Base-by-base conservation (phyloP, 2,329 filamentous ascomycete genomes). In the Fusarium citri region DNA sequence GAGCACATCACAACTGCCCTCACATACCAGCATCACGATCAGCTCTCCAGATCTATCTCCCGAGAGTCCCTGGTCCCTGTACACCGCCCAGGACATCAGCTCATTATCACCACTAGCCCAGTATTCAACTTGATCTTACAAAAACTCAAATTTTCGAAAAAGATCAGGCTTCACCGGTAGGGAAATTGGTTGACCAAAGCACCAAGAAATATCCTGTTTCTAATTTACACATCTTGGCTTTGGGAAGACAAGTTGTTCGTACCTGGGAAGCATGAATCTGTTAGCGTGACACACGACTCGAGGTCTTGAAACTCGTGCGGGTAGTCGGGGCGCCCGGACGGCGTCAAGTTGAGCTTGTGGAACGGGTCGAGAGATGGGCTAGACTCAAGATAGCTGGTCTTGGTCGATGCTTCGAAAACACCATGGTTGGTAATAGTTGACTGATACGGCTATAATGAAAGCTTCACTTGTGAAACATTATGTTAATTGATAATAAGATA, bases 281-380 rank as follows among this genome's bases (percentile, higher is more conserved):
- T 57, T 72, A 72, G 69, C 61, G 65, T 53, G 48, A 46, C 23
- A 45, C 60, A 49, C 56, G 56, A 71, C 59, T 62, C 68, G 26
- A 49, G 31, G 25, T 49, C 42, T 48, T 56, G 50, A 57, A 63
- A 60, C 66, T 48, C 30, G 28, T 55, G 31, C 53, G 55, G 23
- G 42, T 46, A 59, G 37, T 68, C 66, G 53, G 62, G 28, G 49
- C 23, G 30, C 34, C 62, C 54, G 62, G 66, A 53, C 63, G 61
- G 48, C 30, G 22, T 66, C 25, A 56, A 31, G 37, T 41, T 59
- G 22, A 56, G 65, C 46, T 59, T 55, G 51, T 45, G 55, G 51
- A 41, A 57, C 61, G 28, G 25, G 12, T 46, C 30, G 37, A 41
- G 47, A 18, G 28, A 22, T 34, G 22, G 18, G 31, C 43, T 34